Evolutionary conservation across 345 rosid genomes (phyloP).

Genomic region (Carallia pectinifolia): DNA sequence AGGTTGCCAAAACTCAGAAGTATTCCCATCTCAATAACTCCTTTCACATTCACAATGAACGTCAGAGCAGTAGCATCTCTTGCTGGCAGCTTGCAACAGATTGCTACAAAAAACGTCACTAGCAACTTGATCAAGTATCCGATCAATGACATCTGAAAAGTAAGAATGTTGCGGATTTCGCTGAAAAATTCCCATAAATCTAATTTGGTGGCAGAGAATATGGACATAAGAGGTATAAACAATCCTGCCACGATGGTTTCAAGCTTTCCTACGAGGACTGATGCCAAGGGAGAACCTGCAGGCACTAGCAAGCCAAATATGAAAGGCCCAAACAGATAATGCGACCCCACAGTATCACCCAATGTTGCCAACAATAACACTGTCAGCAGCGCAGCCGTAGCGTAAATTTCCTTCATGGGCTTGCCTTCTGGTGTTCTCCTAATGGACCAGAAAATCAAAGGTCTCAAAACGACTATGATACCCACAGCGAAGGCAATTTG

Average conservation of each 20-base stretch:
- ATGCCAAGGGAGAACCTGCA: conserved; percentile 37
- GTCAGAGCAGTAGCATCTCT: conserved; percentile 22
- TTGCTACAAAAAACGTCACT: conserved; percentile 1
- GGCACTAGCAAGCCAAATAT: conserved; percentile 32
- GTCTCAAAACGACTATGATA: neutral
- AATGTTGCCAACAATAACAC: conserved; percentile 8
- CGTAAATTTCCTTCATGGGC: conserved; percentile 21
- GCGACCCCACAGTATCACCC: conserved; percentile 31
- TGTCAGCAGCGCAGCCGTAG: neutral
- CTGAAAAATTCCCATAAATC: conserved; percentile 12
- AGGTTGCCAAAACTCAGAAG: conserved; percentile 14
- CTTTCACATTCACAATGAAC: conserved; percentile 25
- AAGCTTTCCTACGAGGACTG: conserved; percentile 20
- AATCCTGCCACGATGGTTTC: conserved; percentile 25
- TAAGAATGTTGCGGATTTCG: neutral
- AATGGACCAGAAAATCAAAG: conserved; percentile 24
- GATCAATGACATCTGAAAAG: neutral
- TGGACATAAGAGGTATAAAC: conserved; percentile 25
- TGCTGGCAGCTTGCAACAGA: conserved; percentile 5
- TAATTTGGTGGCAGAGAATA: conserved; percentile 16
- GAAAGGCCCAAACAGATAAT: conserved; percentile 25
- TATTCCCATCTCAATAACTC: conserved; percentile 24
- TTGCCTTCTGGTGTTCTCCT: conserved; percentile 28
- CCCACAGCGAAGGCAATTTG: neutral
- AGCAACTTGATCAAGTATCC: conserved; percentile 12